Conservation (phyloP, 257 asterid species). For the Penstemon barbatus region DNA sequence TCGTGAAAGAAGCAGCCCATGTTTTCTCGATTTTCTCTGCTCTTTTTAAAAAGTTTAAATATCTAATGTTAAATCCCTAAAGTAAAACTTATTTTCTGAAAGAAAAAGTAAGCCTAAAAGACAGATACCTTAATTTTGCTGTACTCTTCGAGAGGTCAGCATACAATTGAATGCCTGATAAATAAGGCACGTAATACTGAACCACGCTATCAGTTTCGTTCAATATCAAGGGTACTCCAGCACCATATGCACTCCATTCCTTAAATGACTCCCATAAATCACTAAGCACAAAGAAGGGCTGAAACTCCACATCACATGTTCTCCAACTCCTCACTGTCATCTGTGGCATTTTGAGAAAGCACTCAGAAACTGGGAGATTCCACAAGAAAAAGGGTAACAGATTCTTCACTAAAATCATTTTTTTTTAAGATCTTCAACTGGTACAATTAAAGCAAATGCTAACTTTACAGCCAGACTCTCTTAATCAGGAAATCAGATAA, state of each 20-base stretch:
- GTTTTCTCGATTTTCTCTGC: background rate
- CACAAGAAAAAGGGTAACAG: background rate
- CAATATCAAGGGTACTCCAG: conserved; percentile 89
- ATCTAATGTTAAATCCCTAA: background rate
- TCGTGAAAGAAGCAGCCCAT: background rate
- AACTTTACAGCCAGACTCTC: background rate
- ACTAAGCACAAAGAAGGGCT: conserved; percentile 74
- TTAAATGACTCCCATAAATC: conserved; percentile 90
- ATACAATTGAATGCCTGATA: conserved; percentile 85
- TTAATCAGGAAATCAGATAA: conserved; percentile 4
- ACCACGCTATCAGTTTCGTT: conserved; percentile 65
- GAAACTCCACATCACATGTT: conserved; percentile 57
- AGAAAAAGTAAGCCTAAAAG: conserved; percentile 20
- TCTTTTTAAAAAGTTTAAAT: background rate
- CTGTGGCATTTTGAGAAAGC: conserved; percentile 40
- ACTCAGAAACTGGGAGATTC: conserved; percentile 14
- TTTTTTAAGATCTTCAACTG: background rate
- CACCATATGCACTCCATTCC: conserved; percentile 98
- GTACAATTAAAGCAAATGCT: background rate
- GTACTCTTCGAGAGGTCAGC: conserved; percentile 64
- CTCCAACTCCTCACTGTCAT: conserved; percentile 70
- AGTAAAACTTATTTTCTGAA: background rate
- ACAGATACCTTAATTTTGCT: conserved; percentile 58
- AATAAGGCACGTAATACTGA: conserved; percentile 88
- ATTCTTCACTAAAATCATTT: background rate